These are phyloP conservation scores for Neurospora terricola DNA, from an alignment of 495 filamentous ascomycete genomes.

Conservation along the genomic window DNA sequence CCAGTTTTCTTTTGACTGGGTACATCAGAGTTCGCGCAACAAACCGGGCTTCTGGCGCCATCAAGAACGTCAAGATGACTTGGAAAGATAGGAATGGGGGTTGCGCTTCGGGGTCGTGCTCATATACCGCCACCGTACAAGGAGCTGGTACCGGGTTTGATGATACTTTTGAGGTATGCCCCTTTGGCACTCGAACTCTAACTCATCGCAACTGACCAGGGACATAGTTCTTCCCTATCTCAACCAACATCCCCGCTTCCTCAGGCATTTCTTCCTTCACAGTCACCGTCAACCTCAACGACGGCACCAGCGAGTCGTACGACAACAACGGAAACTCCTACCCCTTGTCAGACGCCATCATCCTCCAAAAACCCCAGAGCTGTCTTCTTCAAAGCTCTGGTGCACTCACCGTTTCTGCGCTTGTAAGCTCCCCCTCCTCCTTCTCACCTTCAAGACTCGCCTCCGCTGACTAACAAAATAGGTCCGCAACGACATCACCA, in stretches of 20 bases:
- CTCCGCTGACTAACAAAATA: conserved; percentile 6
- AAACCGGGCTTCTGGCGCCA: conserved; percentile 17
- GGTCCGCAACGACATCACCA: conserved; percentile 40
- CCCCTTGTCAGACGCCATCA: conserved; percentile 31
- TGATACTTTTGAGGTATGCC: conserved; percentile 44
- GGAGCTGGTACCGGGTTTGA: conserved; percentile 47
- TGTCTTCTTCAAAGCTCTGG: conserved; percentile 33
- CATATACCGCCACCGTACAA: conserved; percentile 31
- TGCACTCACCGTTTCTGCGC: conserved; percentile 30
- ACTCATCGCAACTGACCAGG: conserved; percentile 4
- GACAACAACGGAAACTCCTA: conserved; percentile 41
- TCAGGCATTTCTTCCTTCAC: conserved; percentile 39
- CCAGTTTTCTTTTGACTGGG: conserved; percentile 28
- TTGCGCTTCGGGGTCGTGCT: conserved; percentile 53
- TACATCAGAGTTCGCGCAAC: conserved; percentile 36
- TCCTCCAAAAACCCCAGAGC: conserved; percentile 37
- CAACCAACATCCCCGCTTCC: conserved; percentile 23
- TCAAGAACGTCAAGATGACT: conserved; percentile 49
- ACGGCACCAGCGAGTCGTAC: conserved; percentile 28
- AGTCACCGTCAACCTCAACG: conserved; percentile 29
- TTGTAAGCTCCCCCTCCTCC: conserved; percentile 16
- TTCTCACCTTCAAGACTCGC: background rate
- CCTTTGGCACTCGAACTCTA: background rate
- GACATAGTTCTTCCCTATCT: conserved; percentile 35
- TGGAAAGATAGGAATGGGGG: conserved; percentile 96